Evolutionary conservation across 441 rosid species (phyloP), one percentile per base, ranked within the genome.

Genomic region (Raphanus hybrid): DNA sequence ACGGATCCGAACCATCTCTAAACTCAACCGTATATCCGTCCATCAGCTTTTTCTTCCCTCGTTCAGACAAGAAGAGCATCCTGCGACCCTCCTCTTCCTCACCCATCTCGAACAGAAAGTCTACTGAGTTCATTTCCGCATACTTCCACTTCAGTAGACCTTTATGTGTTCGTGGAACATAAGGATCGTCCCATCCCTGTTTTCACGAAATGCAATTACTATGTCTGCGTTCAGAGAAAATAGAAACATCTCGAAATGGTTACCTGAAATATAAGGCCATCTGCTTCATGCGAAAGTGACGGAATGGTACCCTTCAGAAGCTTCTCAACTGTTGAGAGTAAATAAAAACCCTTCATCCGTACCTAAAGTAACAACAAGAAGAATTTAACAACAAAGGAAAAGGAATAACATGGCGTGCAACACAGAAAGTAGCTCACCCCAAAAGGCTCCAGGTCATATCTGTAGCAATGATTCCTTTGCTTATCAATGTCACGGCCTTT

Each of bases 141-240:
- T 96, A 96, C 78, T 96, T 96, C 99, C 99, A 96, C 90, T 96
- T 96, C 77, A 96, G 71, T 67, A 96, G 96, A 60, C 98, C 97
- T 85, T 93, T 91, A 76, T 96, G 96, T 5, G 98, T 91, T 73
- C 94, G 91, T 12, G 99, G 94, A 82, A 92, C 89, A 15, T 96
- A 96, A 35, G 97, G 97, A 86, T 96, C 99, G 74, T 96, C 98
- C 99, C 99, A 96, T 61, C 97, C 99, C 98, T 96, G 81, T 41
- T 55, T 75, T 50, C 68, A 8, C 34, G 34, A 29, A 29, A 29
- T 29, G 34, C 34, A 29, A 29, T 29, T 0, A 29, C 3, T 3
- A 39, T 39, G 45, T 8, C 52, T 11, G 52, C 52, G n/a, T 45
- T 48, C 54, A n/a, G 14, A 7, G 1, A 45, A 45, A 45, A 45